These are phyloP conservation scores for Lignosus rhinocerotis DNA, from an alignment of 1,284 basidiomycete genomes.

Conservation along the genomic window DNA sequence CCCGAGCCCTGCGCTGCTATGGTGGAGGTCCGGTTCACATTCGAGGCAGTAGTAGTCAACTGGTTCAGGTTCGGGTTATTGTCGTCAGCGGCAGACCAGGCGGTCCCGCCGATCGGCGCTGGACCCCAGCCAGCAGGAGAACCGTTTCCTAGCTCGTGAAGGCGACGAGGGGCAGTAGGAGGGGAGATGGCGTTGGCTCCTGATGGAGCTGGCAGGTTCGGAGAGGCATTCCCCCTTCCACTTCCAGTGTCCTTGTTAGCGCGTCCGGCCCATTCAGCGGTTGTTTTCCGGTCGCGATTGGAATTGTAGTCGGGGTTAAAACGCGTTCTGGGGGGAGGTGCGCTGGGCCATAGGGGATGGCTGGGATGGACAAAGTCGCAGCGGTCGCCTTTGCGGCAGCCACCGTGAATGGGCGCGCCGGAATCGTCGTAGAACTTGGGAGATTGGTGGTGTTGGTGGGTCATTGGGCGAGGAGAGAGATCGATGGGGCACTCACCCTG, in stretches of 20 bases:
- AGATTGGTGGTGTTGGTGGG: background rate
- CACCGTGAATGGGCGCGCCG: conserved; percentile 19
- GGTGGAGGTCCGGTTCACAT: background rate
- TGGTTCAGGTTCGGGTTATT: background rate
- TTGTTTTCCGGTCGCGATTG: background rate
- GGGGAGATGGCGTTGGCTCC: background rate
- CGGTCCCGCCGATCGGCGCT: conserved; percentile 1
- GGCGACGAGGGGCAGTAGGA: background rate
- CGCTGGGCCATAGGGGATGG: conserved; percentile 24
- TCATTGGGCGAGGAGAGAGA: background rate
- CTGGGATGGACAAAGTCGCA: conserved; percentile 30
- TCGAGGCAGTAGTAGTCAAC: background rate
- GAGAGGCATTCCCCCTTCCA: background rate
- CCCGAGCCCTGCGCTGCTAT: background rate
- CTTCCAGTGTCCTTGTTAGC: background rate
- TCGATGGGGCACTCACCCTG: conserved; percentile 11
- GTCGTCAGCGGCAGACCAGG: background rate
- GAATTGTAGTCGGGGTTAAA: background rate
- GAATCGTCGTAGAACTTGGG: conserved; percentile 25
- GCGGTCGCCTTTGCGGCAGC: conserved; percentile 15
- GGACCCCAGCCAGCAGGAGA: conserved; percentile 3
- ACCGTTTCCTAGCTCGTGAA: background rate
- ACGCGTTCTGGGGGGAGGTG: background rate
- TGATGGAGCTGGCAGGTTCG: background rate
- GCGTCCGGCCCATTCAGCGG: background rate